These are phyloP conservation scores for Cladorrhinum samala DNA, from an alignment of 495 filamentous ascomycete genomes.

Conservation along the genomic window DNA sequence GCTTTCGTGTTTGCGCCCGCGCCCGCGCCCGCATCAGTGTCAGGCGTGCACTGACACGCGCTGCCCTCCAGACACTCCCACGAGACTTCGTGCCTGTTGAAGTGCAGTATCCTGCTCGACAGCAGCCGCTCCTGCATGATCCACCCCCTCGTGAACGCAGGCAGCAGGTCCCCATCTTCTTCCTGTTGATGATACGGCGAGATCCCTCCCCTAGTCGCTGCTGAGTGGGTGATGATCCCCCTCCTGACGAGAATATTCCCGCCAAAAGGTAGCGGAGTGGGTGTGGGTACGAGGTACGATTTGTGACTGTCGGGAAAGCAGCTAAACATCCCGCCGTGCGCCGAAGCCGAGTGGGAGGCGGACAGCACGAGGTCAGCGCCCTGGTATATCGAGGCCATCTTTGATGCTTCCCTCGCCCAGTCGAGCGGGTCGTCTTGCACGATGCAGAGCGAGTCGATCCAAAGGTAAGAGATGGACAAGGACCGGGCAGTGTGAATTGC, in stretches of 20 bases:
- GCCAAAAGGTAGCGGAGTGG: too few species aligned
- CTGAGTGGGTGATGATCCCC: too few species aligned
- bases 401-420: constrained; percentile 10
- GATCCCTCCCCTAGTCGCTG: too few species aligned
- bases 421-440: constrained; percentile 17
- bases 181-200: too few species aligned
- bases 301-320: neutral
- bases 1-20: too few species aligned
- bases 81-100: constrained; percentile 14
- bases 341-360: neutral
- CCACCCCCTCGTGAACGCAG: constrained; percentile 16
- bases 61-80: constrained; percentile 9
- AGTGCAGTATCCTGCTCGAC: constrained; percentile 16
- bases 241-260: too few species aligned
- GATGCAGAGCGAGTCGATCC: neutral
- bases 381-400: constrained; percentile 11
- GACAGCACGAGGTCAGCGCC: constrained; percentile 12
- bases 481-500: neutral
- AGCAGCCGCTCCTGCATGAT: constrained; percentile 19
- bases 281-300: neutral
- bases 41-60: constrained; percentile 14
- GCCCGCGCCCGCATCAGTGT: neutral
- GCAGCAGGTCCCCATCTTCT: neutral
- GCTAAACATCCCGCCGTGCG: constrained; percentile 5
- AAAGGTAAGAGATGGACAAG: neutral